Percentiles rank a stretch among this genome's conserved stretches.
phyloP scores from a whole-genome alignment of 805 yeast genomes.

The Grigorovia transvaalensis region DNA sequence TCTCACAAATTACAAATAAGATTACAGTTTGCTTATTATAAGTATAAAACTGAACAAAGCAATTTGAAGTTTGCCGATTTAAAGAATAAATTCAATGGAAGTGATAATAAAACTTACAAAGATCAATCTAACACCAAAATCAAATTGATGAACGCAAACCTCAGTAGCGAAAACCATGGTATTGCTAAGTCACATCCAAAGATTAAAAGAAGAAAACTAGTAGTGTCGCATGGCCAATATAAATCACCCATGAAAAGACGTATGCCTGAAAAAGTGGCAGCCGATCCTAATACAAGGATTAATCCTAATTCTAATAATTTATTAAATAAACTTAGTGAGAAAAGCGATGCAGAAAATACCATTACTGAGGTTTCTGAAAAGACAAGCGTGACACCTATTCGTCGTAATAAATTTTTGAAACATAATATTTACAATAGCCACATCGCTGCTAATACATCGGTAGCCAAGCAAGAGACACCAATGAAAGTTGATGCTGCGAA shows the following conservation, averaged over 20 bases:
- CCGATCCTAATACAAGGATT: not conserved
- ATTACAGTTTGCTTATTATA: slow-evolving; percentile 43
- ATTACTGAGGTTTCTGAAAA: not conserved
- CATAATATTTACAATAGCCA: not conserved
- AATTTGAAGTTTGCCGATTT: slow-evolving; percentile 15
- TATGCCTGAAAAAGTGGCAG: not conserved
- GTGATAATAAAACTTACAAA: not conserved
- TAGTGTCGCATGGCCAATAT: slow-evolving; percentile 22
- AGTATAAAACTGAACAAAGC: slow-evolving; percentile 39
- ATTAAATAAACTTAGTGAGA: not conserved
- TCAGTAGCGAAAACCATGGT: not conserved
- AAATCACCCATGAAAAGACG: slow-evolving; percentile 13
- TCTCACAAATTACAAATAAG: slow-evolving; percentile 35
- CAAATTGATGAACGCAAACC: not conserved
- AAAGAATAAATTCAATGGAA: slow-evolving; percentile 1
- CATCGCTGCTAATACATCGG: not conserved
- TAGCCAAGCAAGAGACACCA: slow-evolving; percentile 18
- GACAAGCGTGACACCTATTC: not conserved
- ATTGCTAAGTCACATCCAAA: not conserved
- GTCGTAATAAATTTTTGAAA: not conserved
- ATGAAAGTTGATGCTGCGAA: slow-evolving; percentile 29
- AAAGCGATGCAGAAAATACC: not conserved
- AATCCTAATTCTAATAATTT: not conserved
- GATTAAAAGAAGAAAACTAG: slow-evolving; percentile 15
- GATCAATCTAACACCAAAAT: not conserved